Conservation (phyloP, 768 basidiomycete genomes). For the Rhodotorula diobovata region DNA sequence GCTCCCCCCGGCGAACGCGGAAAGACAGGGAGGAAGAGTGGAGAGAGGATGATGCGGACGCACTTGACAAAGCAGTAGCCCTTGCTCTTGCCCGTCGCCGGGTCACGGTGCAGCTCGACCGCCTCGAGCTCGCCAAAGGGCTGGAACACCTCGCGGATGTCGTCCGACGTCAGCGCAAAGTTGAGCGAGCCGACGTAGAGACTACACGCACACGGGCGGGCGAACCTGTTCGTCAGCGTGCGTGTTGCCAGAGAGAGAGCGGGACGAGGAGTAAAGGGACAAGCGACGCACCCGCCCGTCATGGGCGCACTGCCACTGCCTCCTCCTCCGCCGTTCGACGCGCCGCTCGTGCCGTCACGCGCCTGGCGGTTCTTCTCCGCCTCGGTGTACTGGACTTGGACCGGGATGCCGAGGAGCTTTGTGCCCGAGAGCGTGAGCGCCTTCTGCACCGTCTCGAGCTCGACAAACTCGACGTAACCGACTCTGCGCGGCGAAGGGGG, state of each 20-base stretch:
- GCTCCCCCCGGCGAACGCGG: too few relatives aligned
- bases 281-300: constrained; percentile 34
- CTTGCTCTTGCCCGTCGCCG: constrained; percentile 89
- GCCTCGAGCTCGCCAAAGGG: constrained; percentile 97
- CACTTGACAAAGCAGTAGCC: constrained; percentile 98
- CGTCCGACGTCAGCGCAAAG: constrained; percentile 92
- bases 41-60: constrained; percentile 42
- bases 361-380: constrained; percentile 66
- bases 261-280: neutral
- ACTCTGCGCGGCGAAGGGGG: constrained; percentile 57
- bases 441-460: constrained; percentile 83
- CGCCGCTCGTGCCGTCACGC: constrained; percentile 2
- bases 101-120: constrained; percentile 94
- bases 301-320: neutral
- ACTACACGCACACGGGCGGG: constrained; percentile 53
- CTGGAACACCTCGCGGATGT: constrained; percentile 98
- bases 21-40: too few relatives aligned
- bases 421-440: constrained; percentile 86
- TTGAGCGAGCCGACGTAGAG: constrained; percentile 95
- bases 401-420: constrained; percentile 95
- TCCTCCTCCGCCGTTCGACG: neutral
- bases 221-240: neutral
- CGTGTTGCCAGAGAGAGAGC: neutral
- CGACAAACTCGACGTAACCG: constrained; percentile 93
- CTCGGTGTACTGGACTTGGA: constrained; percentile 94